Evolutionary conservation across 106 monocot species (phyloP).

Genomic region (Dendrobium officinale): DNA sequence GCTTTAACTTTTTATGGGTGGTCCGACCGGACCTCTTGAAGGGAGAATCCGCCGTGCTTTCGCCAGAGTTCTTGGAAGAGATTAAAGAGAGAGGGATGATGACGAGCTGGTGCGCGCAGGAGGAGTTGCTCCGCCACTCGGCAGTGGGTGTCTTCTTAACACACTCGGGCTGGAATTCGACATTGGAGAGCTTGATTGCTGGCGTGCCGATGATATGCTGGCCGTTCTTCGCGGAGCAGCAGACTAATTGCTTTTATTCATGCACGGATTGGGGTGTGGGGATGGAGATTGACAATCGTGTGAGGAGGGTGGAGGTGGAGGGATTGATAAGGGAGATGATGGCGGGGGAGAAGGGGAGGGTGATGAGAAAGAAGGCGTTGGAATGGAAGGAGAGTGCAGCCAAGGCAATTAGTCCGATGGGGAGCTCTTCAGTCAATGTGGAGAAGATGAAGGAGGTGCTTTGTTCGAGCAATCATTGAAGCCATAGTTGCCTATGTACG

Average conservation of each 20-base stretch:
- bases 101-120: slow-evolving; percentile 7
- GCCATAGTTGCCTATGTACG: no score
- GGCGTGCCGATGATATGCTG: slow-evolving; percentile 7
- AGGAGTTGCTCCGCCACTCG: not conserved
- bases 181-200: not conserved
- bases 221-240: slow-evolving; percentile 35
- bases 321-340: slow-evolving; percentile 39
- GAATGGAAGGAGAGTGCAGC: slow-evolving; percentile 33
- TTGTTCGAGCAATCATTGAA: not conserved
- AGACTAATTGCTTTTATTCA: slow-evolving; percentile 29
- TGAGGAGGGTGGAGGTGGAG: slow-evolving; percentile 31
- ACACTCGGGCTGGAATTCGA: not conserved
- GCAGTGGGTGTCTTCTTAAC: slow-evolving; percentile 1
- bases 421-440: not conserved
- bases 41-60: not conserved
- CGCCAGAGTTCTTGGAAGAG: not conserved
- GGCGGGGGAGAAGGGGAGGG: slow-evolving; percentile 36
- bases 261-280: slow-evolving; percentile 50
- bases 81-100: not conserved
- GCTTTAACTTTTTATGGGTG: slow-evolving; percentile 1
- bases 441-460: not conserved
- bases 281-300: slow-evolving; percentile 38
- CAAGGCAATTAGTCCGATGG: not conserved
- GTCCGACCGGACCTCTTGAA: not conserved
- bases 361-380: slow-evolving; percentile 26